Conservation (phyloP, 2,329 filamentous ascomycete genomes). For the Aspergillus piperis region DNA sequence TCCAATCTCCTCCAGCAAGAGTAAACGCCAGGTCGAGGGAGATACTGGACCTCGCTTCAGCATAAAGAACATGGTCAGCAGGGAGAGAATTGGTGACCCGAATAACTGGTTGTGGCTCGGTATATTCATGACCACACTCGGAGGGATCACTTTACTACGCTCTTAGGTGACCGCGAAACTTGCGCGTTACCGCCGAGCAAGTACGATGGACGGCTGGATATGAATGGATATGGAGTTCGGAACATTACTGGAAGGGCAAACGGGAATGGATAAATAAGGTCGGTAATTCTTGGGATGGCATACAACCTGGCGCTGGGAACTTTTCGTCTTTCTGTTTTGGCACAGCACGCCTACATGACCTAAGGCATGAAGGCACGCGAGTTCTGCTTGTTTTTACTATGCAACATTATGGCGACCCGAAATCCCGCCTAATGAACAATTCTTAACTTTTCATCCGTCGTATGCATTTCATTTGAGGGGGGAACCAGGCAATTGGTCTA, state of each 20-base stretch:
- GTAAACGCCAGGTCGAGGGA: constrained; percentile 33
- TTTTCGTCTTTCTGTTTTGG: background rate
- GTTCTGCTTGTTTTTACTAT: background rate
- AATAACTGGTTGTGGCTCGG: constrained; percentile 53
- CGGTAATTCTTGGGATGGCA: background rate
- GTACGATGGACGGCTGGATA: background rate
- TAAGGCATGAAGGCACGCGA: background rate
- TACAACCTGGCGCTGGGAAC: constrained; percentile 2
- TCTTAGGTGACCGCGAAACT: constrained; percentile 21
- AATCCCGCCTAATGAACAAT: background rate
- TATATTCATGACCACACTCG: constrained; percentile 48
- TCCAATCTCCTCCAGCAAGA: constrained; percentile 47
- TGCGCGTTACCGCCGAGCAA: background rate
- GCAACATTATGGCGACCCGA: background rate
- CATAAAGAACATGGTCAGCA: constrained; percentile 31
- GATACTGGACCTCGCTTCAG: constrained; percentile 25
- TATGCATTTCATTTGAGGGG: background rate
- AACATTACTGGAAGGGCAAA: background rate
- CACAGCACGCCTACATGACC: background rate
- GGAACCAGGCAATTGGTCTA: background rate
- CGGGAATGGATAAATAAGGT: background rate
- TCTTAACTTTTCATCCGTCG: background rate
- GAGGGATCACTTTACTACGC: constrained; percentile 41
- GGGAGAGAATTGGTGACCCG: constrained; percentile 39
- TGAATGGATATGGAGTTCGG: constrained; percentile 9